Percentiles rank a stretch among this genome's conserved stretches.
Evolutionary conservation across 306 rosid species (phyloP).

Genomic region (Trifolium repens): DNA sequence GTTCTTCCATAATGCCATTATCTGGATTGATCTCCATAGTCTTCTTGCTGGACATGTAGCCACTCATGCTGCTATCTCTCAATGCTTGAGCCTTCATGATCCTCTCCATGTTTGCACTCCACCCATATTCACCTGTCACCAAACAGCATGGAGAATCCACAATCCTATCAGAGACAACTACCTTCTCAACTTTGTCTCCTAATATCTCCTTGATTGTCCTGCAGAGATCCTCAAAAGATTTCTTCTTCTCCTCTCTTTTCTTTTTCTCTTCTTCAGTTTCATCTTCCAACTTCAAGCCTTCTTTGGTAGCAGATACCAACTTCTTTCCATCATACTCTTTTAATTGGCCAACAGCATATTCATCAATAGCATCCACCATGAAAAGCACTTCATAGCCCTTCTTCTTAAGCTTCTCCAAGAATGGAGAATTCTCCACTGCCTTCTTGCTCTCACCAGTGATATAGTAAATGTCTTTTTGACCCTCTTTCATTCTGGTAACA

Average conservation of each 20-base stretch:
- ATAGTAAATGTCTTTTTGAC: background rate
- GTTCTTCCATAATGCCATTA: background rate
- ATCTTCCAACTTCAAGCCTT: background rate
- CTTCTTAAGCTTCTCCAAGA: slow-evolving; percentile 5
- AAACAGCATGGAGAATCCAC: slow-evolving; percentile 1
- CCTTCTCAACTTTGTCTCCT: slow-evolving; percentile 1
- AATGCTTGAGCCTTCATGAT: background rate
- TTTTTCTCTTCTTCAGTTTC: slow-evolving; percentile 1
- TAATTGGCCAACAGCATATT: background rate
- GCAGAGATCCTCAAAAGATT: background rate
- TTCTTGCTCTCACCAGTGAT: slow-evolving; percentile 9
- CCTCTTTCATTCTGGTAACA: background rate
- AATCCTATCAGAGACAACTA: background rate
- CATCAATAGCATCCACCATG: background rate
- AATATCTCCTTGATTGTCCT: background rate
- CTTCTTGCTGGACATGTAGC: background rate
- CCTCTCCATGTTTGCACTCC: slow-evolving; percentile 5
- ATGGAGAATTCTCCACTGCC: slow-evolving; percentile 1
- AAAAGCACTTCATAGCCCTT: background rate
- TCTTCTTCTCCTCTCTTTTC: slow-evolving; percentile 1
- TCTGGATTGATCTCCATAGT: background rate
- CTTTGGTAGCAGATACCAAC: background rate
- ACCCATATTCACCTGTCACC: background rate
- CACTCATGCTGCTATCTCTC: background rate
- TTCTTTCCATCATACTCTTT: background rate